Base-by-base conservation (phyloP, 306 rosid species). In the Neltuma alba region DNA sequence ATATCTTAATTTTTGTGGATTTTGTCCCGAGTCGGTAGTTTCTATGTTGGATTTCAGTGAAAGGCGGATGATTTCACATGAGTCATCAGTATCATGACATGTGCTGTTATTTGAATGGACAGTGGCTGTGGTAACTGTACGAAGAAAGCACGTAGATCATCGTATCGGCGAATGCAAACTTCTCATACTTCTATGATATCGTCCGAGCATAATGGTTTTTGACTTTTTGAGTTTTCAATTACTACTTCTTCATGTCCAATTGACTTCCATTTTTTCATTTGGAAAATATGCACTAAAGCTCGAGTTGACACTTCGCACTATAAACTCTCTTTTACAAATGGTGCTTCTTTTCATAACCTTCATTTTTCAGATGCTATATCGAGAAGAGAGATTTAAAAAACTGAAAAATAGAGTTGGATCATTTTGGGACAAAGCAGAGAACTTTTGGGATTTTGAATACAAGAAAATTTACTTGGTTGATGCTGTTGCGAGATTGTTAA, bases 91-190 rank as follows among this genome's bases (percentile, higher is more conserved):
- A 7, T 25, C 28, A 37, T 45, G 3, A 64, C 77, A 82, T 30
- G 0, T 71, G 78, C 76, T 16, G 28, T 38, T 16, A n/a, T 36
- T 67, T 48, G 34, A 69, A 81, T 76, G 85, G 81, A 14, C 33
- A 7, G 21, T 60, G 18, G 13, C 21, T 76, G 16, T 55, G 85
- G 68, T 82, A 45, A 47, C 38, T 69, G 78, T 72, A 62, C 62
- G 78, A 37, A 70, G 73, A 76, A 70, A 76, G 75, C 47, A 65
- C 1, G 0, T 38, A 55, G 33, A 58, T 25, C 9, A 48, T 72
- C 28, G 48, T 27, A 13, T 37, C n/a, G 9, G 15, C 61, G 44
- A 16, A 25, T 6, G 72, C 2, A 21, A 66, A 66, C 2, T 66
- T 38, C 31, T 15, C 65, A 58, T 57, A 10, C 16, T 23, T 12